A percentile compares a stretch with the other conserved stretches of the same genome.
Evolutionary conservation across 345 rosid genomes (phyloP).

Genomic region (Theobroma cacao): DNA sequence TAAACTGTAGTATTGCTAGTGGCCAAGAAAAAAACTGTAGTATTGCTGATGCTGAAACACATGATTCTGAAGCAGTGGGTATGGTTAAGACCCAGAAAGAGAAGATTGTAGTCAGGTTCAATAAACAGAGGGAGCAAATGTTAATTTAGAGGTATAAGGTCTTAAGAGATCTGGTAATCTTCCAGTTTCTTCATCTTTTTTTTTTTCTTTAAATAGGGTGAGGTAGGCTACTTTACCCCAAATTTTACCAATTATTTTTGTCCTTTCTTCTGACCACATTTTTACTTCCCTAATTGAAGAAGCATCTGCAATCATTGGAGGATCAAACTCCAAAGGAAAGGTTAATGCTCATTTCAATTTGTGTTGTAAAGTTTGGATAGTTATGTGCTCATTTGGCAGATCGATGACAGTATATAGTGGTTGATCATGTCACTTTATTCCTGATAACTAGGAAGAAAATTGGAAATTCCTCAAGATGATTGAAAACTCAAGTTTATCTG

Average conservation of each 20-base stretch:
- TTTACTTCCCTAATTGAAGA: neutral
- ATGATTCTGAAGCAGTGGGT: neutral
- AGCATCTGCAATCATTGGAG: neutral
- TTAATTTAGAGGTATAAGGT: no score
- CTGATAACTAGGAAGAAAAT: neutral
- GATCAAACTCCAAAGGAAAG: neutral
- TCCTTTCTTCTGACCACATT: neutral
- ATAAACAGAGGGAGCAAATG: no score
- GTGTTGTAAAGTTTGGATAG: neutral
- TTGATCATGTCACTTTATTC: neutral
- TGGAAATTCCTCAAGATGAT: neutral
- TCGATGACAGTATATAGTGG: neutral
- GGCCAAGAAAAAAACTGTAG: no score
- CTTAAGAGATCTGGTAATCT: no score
- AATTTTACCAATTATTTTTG: neutral
- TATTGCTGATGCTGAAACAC: neutral
- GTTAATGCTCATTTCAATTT: neutral
- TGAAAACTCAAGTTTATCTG: neutral
- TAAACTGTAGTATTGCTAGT: neutral
- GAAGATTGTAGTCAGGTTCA: no score
- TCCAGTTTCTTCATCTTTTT: no score
- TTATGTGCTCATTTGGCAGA: neutral
- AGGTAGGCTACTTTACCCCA: neutral
- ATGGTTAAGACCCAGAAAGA: neutral
- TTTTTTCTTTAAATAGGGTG: no score